Percentiles rank a stretch among this genome's conserved stretches.
phyloP scores from a whole-genome alignment of 768 basidiomycete species.

The Psilocybe sp. region DNA sequence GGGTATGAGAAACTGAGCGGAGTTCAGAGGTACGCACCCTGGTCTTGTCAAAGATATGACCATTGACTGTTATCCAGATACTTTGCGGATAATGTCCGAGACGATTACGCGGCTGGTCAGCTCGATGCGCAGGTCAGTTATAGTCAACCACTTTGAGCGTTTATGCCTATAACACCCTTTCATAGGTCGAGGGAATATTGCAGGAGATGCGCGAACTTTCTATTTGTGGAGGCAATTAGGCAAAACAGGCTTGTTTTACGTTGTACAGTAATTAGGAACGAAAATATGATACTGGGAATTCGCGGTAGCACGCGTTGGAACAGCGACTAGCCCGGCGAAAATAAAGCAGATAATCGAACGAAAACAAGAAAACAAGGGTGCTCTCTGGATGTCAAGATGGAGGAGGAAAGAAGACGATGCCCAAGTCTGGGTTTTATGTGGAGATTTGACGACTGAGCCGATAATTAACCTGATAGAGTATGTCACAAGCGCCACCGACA shows the following conservation, averaged over 20 bases:
- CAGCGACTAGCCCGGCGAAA: too few relatives aligned
- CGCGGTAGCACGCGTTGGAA: too few relatives aligned
- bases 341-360: too few relatives aligned
- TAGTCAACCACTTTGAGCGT: not conserved
- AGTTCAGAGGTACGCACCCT: slow-evolving; percentile 69
- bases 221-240: slow-evolving; percentile 75
- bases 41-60: not conserved
- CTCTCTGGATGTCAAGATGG: too few relatives aligned
- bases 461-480: too few relatives aligned
- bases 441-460: too few relatives aligned
- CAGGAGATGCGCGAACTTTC: slow-evolving; percentile 96
- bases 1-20: slow-evolving; percentile 96
- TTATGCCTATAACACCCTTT: not conserved
- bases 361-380: too few relatives aligned
- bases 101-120: slow-evolving; percentile 96
- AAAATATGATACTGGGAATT: too few relatives aligned
- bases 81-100: slow-evolving; percentile 85
- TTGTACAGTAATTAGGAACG: not conserved
- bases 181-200: slow-evolving; percentile 89
- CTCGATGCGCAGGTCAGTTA: slow-evolving; percentile 82
- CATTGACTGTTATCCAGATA: slow-evolving; percentile 48
- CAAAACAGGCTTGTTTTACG: not conserved
- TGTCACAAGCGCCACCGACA: too few relatives aligned
- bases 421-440: too few relatives aligned
- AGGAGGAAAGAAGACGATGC: too few relatives aligned